Evolutionary conservation across 169 alveolate genomes (phyloP), one percentile per base, ranked within the genome.

Genomic region (Eimeria maxima): DNA sequence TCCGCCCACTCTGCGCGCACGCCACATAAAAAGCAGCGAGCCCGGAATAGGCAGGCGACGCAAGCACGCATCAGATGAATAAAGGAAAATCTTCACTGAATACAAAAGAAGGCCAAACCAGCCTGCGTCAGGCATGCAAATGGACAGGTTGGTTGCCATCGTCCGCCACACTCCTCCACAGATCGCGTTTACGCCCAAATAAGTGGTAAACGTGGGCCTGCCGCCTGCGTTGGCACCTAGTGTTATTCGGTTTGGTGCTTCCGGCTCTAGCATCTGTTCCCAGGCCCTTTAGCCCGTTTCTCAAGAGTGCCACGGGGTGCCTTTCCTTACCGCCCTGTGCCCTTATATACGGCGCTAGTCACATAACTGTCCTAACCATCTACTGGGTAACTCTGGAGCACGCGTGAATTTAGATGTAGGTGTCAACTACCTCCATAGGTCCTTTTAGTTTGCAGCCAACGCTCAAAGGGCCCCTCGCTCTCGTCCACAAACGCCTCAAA

Each of bases 401-500:
- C 29, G 13, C 29, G 18, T 33, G 7, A 2, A 33, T 38, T 73
- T 3, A 38, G 55, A 24, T 20, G 67, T 78, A 22, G 20, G 83
- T 60, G 83, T 27, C 65, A 60, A 38, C 65, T 63, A 87, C 93
- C 93, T 87, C 93, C 93, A 63, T 87, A 87, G 2, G 93, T 87
- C 27, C 81, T 87, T 63, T 87, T 87, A 57, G 93, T 63, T 50
- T 87, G 93, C 27, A 87, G 78, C 93, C 93, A 87, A 33, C 93
- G 60, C 67, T 87, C 93, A 20, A 87, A 87, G 42, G 93, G 93
- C 24, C 93, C 93, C 63, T 87, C 93, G 65, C 83, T 87, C 44
- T 87, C 93, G 44, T 87, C 93, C 29, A 87, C 93, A 63, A 87
- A 87, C 1, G 93, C 93, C 93, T 87, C 93, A 44, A 87, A 87